Base-by-base conservation (phyloP, 495 filamentous ascomycete species). In the Xylona heveae region DNA sequence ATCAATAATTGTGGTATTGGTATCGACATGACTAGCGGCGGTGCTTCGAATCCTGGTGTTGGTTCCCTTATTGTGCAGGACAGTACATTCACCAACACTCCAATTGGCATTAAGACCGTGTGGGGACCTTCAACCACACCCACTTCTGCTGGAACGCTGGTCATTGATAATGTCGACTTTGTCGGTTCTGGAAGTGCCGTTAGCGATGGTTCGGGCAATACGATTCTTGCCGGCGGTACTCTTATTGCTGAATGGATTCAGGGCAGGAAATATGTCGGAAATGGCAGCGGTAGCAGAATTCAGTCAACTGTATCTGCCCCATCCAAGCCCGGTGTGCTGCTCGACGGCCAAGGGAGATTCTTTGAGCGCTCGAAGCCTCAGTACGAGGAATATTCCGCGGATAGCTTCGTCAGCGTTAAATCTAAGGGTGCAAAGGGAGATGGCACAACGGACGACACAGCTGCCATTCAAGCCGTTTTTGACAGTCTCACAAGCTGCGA, bases 91-190 rank as follows among this genome's bases (percentile, higher is more conserved):
- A 70, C 59, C 33, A 74, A 78, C 48, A 80, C 74, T 10, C 64
- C 62, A 2, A 64, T 72, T 30, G 82, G 74, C 43, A 62, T 92
- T 35, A 61, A 66, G 31, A 91, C 81, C 35, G 67, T 68, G 5
- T 84, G 73, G 59, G 37, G 23, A 22, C 57, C 64, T 38, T 53
- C 63, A n/a, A 63, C 56, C 19, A 57, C 62, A 16, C 62, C 72
- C 9, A 46, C 62, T 24, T 72, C 77, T 37, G 83, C 76, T 44
- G 78, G 74, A 34, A 80, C 74, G 6, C 58, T 91, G 15, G 57
- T 93, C 27, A 49, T 95, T 10, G 80, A 93, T 46, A 93, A 95
- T 38, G 78, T 90, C 19, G 75, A 80, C 42, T 74, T 92, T 46
- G 55, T 50, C 15, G 64, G 65, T 23, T 62, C 64, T 21, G 60